Conservation (phyloP, 1,139 yeast species). For the Candida mesenterica region DNA sequence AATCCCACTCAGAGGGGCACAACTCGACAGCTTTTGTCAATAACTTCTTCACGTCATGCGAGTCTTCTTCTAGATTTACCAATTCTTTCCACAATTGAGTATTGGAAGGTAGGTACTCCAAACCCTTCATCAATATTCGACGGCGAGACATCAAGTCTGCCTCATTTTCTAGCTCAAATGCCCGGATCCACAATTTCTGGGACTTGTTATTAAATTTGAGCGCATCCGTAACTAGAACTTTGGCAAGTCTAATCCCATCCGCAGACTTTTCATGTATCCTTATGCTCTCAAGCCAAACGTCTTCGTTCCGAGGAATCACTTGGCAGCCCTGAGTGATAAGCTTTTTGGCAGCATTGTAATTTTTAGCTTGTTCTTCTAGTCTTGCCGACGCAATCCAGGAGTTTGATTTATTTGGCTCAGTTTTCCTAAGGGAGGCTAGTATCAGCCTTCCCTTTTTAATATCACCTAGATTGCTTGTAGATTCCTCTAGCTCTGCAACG, state of each 20-base stretch:
- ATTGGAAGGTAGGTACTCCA: constrained; percentile 51
- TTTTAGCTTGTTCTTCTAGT: constrained; percentile 66
- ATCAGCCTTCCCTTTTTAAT: constrained; percentile 56
- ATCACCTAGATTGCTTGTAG: constrained; percentile 36
- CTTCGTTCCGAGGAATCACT: constrained; percentile 63
- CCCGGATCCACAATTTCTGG: constrained; percentile 69
- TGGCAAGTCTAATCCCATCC: constrained; percentile 41
- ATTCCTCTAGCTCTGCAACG: constrained; percentile 4
- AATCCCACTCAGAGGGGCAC: constrained; percentile 58
- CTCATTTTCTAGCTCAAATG: constrained; percentile 57
- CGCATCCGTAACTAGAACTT: constrained; percentile 64
- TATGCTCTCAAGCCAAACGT: constrained; percentile 80
- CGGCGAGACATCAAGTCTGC: constrained; percentile 49
- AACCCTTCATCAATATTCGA: constrained; percentile 59
- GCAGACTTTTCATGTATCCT: constrained; percentile 56
- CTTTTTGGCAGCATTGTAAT: constrained; percentile 54
- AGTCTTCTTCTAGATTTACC: constrained; percentile 45
- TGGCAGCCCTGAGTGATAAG: constrained; percentile 73
- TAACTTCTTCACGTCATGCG: constrained; percentile 51
- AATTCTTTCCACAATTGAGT: constrained; percentile 53
- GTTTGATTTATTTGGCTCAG: constrained; percentile 71
- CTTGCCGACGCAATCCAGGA: constrained; percentile 91
- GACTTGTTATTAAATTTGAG: constrained; percentile 56
- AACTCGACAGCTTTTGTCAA: constrained; percentile 67
- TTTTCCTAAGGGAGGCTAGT: constrained; percentile 64